These are phyloP conservation scores for Trypethelium eluteriae DNA, from an alignment of 495 filamentous ascomycete genomes.

Conservation along the genomic window DNA sequence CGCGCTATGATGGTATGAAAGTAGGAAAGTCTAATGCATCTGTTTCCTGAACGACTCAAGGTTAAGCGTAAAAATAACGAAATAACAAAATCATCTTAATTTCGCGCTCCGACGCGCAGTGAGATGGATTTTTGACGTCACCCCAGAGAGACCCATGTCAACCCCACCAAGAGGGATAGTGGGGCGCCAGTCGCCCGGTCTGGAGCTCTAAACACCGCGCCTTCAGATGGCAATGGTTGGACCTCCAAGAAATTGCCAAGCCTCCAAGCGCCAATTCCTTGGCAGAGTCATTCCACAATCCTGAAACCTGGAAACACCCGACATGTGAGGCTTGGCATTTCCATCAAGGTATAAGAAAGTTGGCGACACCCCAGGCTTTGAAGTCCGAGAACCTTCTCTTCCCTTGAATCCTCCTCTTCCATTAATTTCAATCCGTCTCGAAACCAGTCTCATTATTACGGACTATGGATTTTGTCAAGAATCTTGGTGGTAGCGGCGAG, in stretches of 20 bases:
- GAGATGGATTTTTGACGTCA: neutral
- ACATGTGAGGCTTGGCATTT: conserved; percentile 9
- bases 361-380: neutral
- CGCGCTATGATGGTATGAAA: neutral
- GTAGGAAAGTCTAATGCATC: neutral
- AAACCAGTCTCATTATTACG: neutral
- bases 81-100: neutral
- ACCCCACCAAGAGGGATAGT: neutral
- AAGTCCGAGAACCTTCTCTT: neutral
- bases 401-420: neutral
- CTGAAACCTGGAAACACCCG: neutral
- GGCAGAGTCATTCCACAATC: neutral
- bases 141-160: neutral
- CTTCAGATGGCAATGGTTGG: neutral
- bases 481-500: conserved; percentile 29
- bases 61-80: neutral
- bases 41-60: neutral
- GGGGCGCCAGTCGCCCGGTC: neutral
- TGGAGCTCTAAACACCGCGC: neutral
- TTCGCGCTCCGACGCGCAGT: neutral
- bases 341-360: neutral
- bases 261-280: neutral
- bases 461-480: conserved; percentile 38
- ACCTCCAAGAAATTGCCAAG: neutral
- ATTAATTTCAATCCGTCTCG: neutral